Evolutionary conservation across 2,329 filamentous ascomycete species (phyloP), one percentile per base, ranked within the genome.

Genomic region (Biscogniauxia marginata): DNA sequence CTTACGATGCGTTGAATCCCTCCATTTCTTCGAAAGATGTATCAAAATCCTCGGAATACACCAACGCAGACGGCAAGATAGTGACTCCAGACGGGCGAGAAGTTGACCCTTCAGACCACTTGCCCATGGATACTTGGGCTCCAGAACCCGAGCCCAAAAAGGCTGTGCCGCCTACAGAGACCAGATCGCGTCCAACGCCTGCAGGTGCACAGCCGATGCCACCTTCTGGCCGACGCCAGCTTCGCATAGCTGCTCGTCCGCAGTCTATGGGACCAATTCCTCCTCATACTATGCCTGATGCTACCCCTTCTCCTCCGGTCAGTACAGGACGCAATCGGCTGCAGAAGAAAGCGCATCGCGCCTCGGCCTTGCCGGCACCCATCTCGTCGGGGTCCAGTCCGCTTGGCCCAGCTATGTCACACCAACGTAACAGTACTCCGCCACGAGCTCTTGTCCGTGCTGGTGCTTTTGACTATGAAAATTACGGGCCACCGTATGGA

Each of bases 21-120:
- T 73, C 72, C 3, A 62, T 80, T 16, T 69, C 71, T n/a, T 71
- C 69, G 21, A 70, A 69, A 25, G 71, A 74, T 16, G 51, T 58
- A 6, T 58, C 67, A 2, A 65, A 66, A 4, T 68, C 66, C 5
- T 65, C 69, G 1, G 75, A 79, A 49, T 78, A 76, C 50, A 75
- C 79, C 61, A 83, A 85, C 52, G 74, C 79, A 0, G 80, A 82
- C 51, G 86, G 84, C 7, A 90, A 90, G 66, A 91, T 93, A 58
- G 85, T 92, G 52, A 88, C 85, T 1, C 81, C 89, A 60, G 88
- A 91, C 67, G 90, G 90, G 6, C 81, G 87, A 54, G 87, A 91
- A 65, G 82, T 93, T 54, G 90, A 93, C 67, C 90, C 90, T 1
- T 91, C 88, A 0, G 90, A 93, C 70, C 89, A 93, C 67, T 78